Base-by-base conservation (phyloP, 306 rosid genomes). In the Pyrus communis region DNA sequence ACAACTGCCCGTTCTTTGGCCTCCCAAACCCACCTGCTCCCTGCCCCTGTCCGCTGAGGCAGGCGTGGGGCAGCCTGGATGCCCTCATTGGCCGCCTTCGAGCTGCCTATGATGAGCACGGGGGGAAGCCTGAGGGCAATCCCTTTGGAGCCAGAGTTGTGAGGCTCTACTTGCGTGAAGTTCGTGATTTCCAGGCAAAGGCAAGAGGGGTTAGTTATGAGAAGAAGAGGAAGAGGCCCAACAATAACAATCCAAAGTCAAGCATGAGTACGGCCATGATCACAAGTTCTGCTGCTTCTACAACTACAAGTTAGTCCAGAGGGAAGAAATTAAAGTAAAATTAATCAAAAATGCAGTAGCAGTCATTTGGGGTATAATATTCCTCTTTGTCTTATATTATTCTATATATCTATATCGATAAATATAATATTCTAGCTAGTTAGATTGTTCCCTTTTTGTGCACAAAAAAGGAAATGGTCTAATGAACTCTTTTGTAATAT, bases 31-130 rank as follows among this genome's bases (percentile, higher is more conserved):
- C 98, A 0, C 98, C 98, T 0, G 89, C 92, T 0, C 96, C 98
- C 0, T 95, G 98, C 45, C 96, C 98, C 23, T 95, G 98, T 74
- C 97, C 98, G 21, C 87, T 95, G 3, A 81, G 98, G 0, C 98
- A 95, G 69, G 98, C 98, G 0, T 95, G 98, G 98, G 98, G 97
- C 14, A 90, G 96, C 91, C 93, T 95, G 3, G 98, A 95, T 27
- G 98, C 98, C 0, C 96, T 92, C 49, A 85, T 95, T 42, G 98
- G 98, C 9, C 93, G 98, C 60, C 98, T 95, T 58, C 88, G 98
- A 1, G 98, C 98, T 0, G 98, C 98, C 8, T 95, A 77, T 12
- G 98, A 95, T 58, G 96, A 92, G 74, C 84, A 95, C 70, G 96
- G 91, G 1, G 96, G 96, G 2, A 40, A 77, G 2, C 85, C 89